Evolutionary conservation across 768 basidiomycete species (phyloP).

Genomic region (Tricholoma matsutake): DNA sequence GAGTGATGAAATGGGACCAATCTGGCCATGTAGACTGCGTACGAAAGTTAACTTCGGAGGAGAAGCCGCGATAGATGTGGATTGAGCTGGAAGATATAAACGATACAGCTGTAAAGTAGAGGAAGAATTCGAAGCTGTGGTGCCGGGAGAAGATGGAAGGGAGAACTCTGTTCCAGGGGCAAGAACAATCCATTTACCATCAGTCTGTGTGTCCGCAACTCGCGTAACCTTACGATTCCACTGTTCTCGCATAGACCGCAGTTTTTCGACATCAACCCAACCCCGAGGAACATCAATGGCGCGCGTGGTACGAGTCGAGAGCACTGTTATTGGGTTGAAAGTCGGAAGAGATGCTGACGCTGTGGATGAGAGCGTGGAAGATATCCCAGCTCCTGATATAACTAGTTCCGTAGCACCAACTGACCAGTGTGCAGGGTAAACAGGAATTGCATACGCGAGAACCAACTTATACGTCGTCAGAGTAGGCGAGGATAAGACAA

Average conservation of each 20-base stretch:
- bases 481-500: slow-evolving; percentile 70
- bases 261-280: slow-evolving; percentile 66
- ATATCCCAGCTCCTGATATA: slow-evolving; percentile 40
- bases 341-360: slow-evolving; percentile 6
- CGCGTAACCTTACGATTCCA: slow-evolving; percentile 71
- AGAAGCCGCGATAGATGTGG: slow-evolving; percentile 47
- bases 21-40: slow-evolving; percentile 68
- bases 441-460: slow-evolving; percentile 70
- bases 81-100: slow-evolving; percentile 50
- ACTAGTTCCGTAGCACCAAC: slow-evolving; percentile 75
- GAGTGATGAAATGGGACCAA: slow-evolving; percentile 61
- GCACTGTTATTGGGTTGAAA: slow-evolving; percentile 42
- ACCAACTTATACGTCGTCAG: slow-evolving; percentile 65
- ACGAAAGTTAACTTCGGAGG: slow-evolving; percentile 68
- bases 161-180: slow-evolving; percentile 50
- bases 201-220: slow-evolving; percentile 75
- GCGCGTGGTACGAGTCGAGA: slow-evolving; percentile 59
- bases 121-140: slow-evolving; percentile 31
- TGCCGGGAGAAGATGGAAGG: slow-evolving; percentile 12
- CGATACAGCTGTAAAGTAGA: slow-evolving; percentile 74
- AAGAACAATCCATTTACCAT: slow-evolving; percentile 83
- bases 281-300: slow-evolving; percentile 70
- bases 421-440: slow-evolving; percentile 81
- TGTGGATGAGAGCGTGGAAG: slow-evolving; percentile 15
- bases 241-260: slow-evolving; percentile 65